Evolutionary conservation across 2,329 filamentous ascomycete genomes (phyloP), one percentile per base, ranked within the genome.

Genomic region (Colletotrichum graminicola): DNA sequence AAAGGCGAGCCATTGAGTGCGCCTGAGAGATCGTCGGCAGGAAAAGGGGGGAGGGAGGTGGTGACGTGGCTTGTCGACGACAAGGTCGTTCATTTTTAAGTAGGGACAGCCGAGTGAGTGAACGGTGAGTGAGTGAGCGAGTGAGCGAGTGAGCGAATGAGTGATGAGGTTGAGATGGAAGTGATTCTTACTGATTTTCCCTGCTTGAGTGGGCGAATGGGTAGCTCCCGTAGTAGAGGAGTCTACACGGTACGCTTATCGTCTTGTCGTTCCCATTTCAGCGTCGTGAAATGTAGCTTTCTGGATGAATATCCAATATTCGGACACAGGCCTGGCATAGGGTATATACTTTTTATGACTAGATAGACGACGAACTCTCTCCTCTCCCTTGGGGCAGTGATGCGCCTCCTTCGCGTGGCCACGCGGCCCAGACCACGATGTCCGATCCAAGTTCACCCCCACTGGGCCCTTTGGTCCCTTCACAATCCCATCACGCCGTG

Each of bases 171-270:
- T 43, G 41, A 18, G 23, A 10, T 29, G 16, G 14, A 43, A 41
- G 18, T 26, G 49, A 29, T 23, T 51, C 12, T n/a, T 69, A n/a
- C n/a, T n/a, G n/a, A n/a, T n/a, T n/a, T n/a, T n/a, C 64, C 64
- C 49, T 67, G 5, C 62, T 57, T 71, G 54, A 47, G 68, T 59
- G 34, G 34, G 34, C 10, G 63, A 36, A 52, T 36, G 62, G 21
- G 29, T 49, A n/a, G 39, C 32, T 41, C 39, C 16, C 18, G 5
- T 41, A 41, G 39, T 34, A 26, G 23, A 36, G 26, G 6, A n/a
- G 32, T 36, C 12, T 7, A 16, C 12, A 16, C 39, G 21, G 21
- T 8, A 41, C 26, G 55, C 4, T n/a, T 3, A 18, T 10, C 16
- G 16, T 21, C 5, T 2, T 21, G 51, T 54, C 29, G 29, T 51